Evolutionary conservation across 371 early-diverging fungal species (phyloP), one percentile per base, ranked within the genome.

Genomic region (Mortierella sp.): DNA sequence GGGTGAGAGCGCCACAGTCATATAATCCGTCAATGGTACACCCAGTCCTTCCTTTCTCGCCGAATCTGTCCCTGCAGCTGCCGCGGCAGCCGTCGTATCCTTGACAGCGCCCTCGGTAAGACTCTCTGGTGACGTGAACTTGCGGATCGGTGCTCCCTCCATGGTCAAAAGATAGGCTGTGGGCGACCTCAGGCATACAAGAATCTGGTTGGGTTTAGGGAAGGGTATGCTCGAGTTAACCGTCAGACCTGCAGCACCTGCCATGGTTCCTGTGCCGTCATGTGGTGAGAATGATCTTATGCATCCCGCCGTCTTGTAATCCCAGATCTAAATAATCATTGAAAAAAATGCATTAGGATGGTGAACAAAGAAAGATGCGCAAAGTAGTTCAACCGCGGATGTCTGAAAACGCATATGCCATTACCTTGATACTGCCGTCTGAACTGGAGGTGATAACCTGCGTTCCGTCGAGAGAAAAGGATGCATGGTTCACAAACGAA

Each of bases 341-440:
- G 50, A 6, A 6, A 47, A 45, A n/a, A n/a, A n/a, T n/a, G 52
- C 45, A 63, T 10, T 50, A 38, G 42, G 58, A 11, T 16, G 2
- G 7, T 34, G 31, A 63, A 16, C 14, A 34, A 63, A 16, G 9
- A 34, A 11, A 4, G 5, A n/a, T 19, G 65, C 42, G n/a, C 26
- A 26, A 5, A 68, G 26, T 7, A 21, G 54, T n/a, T 21, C 84
- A 68, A 42, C 24, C 34, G 7, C 38, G 9, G 3, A 34, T 42
- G 24, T 21, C 21, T 42, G 19, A 24, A 14, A 65, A 31, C 28
- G 72, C 1, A 45, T 8, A n/a, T 28, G 44, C 31, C 10, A 24
- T 74, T 91, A 96, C 95, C 91, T 94, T 97, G 65, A 96, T 90
- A 0, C 95, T 94, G 6, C 98, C 98, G 82, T 99, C 99, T 76